A percentile compares a stretch with the other conserved stretches of the same genome.
phyloP scores from a whole-genome alignment of 106 monocot genomes.

The Apostasia ramifera region DNA sequence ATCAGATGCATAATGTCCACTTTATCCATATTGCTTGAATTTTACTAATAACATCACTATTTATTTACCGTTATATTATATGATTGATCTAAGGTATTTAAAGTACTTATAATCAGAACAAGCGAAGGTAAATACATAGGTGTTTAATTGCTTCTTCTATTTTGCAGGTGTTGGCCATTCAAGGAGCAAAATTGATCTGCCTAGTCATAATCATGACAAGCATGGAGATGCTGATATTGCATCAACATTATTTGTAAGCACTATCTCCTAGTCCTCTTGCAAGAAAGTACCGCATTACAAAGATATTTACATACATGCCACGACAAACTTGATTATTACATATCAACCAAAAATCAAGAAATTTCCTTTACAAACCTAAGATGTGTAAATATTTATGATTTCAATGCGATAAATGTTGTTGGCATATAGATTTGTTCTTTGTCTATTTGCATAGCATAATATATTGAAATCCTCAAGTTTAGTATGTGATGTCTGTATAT shows the following conservation, averaged over 20 bases:
- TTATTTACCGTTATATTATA: neutral
- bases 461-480: too few relatives aligned
- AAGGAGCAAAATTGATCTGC: conserved; percentile 6
- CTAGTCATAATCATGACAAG: conserved; percentile 6
- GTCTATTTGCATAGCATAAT: too few relatives aligned
- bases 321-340: too few relatives aligned
- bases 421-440: too few relatives aligned
- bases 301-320: too few relatives aligned
- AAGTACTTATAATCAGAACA: neutral
- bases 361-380: too few relatives aligned
- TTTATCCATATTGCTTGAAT: neutral
- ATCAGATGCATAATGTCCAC: too few relatives aligned
- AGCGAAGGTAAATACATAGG: neutral
- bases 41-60: neutral
- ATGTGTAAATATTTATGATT: too few relatives aligned
- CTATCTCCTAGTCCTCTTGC: neutral
- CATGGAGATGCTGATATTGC: neutral
- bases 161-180: conserved; percentile 25
- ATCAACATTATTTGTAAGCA: neutral
- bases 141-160: neutral
- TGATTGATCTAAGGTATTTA: neutral
- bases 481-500: too few relatives aligned
- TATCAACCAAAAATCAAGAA: too few relatives aligned
- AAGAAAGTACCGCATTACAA: too few relatives aligned
- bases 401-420: too few relatives aligned